Base-by-base conservation (phyloP, 768 basidiomycete genomes). In the Mycena crocata region DNA sequence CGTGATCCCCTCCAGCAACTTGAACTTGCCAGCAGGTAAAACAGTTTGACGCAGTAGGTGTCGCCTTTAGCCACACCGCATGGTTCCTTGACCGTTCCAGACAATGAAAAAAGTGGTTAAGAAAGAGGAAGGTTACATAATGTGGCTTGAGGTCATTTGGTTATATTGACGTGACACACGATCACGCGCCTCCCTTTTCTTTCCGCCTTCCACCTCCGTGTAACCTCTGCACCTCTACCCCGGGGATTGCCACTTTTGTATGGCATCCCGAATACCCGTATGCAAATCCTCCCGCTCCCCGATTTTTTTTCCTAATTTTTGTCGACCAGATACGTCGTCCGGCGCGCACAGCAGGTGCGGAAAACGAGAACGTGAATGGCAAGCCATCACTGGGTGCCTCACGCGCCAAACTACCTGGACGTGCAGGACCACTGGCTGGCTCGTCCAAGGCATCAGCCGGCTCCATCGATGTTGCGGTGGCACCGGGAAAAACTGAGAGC, bases 191-290 rank as follows among this genome's bases (percentile, higher is more conserved):
- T 6, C 6, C 51, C 28, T 37, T 37, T 24, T 45, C n/a, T 40
- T 23, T 50, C 40, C 46, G 30, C 31, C 55, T 42, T 40, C 37
- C 45, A 37, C n/a, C 63, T 50, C 51, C 14, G 34, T 15, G 28
- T 39, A 50, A 9, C 17, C 19, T 56, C 17, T 48, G 23, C 19
- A 9, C 17, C 19, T 56, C 17, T 48, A 30, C 19, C 28, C 31
- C 19, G 14, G 1, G 40, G 49, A 15, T n/a, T 31, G 34, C 46
- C 57, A 49, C 17, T 42, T 48, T 14, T 14, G n/a, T 37, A 70
- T 70, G 69, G 64, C 69, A 17, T 70, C 69, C 40, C 57, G 45
- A 23, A 70, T 70, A 44, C 65, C 65, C 5, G 69, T 70, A 30
- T 3, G 52, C 34, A 9, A 1, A 24, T 31, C 40, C 49, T 6